phyloP scores from a whole-genome alignment of 2,329 filamentous ascomycete species.

The Tolypocladium sp. region DNA sequence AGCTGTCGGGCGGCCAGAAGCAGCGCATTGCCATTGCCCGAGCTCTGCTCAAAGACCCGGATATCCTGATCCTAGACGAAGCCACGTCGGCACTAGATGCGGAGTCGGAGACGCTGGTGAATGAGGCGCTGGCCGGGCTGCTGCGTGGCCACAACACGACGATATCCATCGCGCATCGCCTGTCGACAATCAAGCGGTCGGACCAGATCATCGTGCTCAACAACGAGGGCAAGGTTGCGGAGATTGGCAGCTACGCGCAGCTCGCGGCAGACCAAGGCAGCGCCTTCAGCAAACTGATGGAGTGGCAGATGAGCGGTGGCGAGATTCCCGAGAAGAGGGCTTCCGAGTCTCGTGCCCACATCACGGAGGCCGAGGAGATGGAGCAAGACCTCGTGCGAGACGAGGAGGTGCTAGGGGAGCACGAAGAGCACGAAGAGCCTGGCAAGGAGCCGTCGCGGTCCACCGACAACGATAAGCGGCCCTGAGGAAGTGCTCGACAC shows the following conservation, averaged over 20 bases:
- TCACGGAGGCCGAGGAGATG: conserved; percentile 43
- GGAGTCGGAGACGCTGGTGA: conserved; percentile 93
- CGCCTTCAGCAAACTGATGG: conserved; percentile 92
- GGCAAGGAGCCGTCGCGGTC: conserved; percentile 1
- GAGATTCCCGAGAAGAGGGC: conserved; percentile 42
- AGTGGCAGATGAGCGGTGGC: conserved; percentile 93
- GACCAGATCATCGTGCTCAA: conserved; percentile 91
- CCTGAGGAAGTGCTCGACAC: neutral
- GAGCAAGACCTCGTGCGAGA: conserved; percentile 32
- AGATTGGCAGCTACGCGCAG: conserved; percentile 75
- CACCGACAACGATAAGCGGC: conserved; percentile 1
- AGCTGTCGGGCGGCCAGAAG: conserved; percentile 93
- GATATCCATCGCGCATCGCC: conserved; percentile 91
- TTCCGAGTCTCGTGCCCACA: conserved; percentile 24
- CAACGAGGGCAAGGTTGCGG: conserved; percentile 78
- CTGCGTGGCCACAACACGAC: conserved; percentile 87
- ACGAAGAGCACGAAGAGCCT: conserved; percentile 17
- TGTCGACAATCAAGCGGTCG: conserved; percentile 93
- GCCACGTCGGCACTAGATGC: conserved; percentile 93
- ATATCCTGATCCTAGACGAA: conserved; percentile 95
- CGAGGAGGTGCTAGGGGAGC: conserved; percentile 19
- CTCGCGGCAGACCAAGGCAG: conserved; percentile 66
- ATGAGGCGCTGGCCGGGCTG: conserved; percentile 73
- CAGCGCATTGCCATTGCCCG: conserved; percentile 96
- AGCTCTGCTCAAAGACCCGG: conserved; percentile 87